Percentiles rank a stretch among this genome's conserved stretches.
Evolutionary conservation across 768 basidiomycete species (phyloP).

Genomic region (Amanita pseudoporphyria): DNA sequence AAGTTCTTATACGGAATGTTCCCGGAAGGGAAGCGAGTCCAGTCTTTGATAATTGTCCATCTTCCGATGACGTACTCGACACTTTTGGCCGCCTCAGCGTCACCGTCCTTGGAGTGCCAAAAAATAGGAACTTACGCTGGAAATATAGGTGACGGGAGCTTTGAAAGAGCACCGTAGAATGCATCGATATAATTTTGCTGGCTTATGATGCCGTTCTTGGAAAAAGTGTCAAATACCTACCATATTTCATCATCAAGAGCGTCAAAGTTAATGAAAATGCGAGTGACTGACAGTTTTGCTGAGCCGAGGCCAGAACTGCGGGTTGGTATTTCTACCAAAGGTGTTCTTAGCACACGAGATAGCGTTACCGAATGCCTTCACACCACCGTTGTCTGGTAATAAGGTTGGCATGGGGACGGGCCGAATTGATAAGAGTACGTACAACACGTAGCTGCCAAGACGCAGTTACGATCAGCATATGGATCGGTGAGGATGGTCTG

Average conservation of each 20-base stretch:
- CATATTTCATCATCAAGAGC: too few species aligned
- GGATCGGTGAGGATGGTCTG: slow-evolving; percentile 9
- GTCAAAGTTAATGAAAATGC: neutral
- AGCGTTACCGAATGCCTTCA: slow-evolving; percentile 8
- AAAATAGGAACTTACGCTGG: slow-evolving; percentile 4
- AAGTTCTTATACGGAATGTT: slow-evolving; percentile 8
- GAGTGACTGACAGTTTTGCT: slow-evolving; percentile 5
- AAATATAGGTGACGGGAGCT: slow-evolving; percentile 7
- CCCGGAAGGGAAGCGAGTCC: slow-evolving; percentile 8
- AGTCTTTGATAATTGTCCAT: slow-evolving; percentile 4
- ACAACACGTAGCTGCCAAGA: slow-evolving; percentile 8
- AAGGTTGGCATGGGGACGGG: too few species aligned
- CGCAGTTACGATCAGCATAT: slow-evolving; percentile 8
- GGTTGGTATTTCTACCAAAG: slow-evolving; percentile 4
- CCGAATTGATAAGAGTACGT: neutral
- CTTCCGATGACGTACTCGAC: slow-evolving; percentile 9
- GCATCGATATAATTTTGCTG: slow-evolving; percentile 10
- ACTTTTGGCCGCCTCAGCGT: neutral
- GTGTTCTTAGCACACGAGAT: slow-evolving; percentile 10
- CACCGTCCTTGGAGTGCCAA: neutral
- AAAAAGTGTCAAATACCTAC: slow-evolving; percentile 7
- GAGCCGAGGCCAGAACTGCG: slow-evolving; percentile 7
- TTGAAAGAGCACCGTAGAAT: slow-evolving; percentile 9
- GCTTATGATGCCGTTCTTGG: neutral
- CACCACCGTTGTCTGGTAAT: neutral